A percentile compares a stretch with the other conserved stretches of the same genome.
Evolutionary conservation across 2,329 filamentous ascomycete species (phyloP).

Genomic region (Aspergillus novofumigatus): DNA sequence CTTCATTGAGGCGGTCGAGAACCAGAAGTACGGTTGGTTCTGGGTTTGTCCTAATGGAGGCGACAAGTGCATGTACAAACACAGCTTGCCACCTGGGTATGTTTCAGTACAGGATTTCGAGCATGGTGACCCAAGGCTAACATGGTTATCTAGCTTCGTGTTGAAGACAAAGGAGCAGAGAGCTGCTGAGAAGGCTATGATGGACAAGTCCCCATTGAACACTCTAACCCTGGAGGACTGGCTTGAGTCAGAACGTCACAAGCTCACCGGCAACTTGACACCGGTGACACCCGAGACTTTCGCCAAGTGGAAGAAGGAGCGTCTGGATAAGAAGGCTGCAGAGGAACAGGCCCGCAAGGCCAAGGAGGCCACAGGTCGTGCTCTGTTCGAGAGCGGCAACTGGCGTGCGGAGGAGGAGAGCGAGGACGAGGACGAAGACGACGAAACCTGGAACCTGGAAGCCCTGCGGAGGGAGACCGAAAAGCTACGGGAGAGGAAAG

Average conservation of each 20-base stretch:
- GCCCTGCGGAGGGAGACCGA: slow-evolving; percentile 83
- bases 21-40: slow-evolving; percentile 99
- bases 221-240: slow-evolving; percentile 97
- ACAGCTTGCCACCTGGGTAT: slow-evolving; percentile 89
- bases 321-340: slow-evolving; percentile 90
- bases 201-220: slow-evolving; percentile 93
- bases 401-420: slow-evolving; percentile 69
- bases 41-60: slow-evolving; percentile 96
- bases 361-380: slow-evolving; percentile 92
- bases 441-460: slow-evolving; percentile 69
- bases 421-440: slow-evolving; percentile 57
- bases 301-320: slow-evolving; percentile 94
- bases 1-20: slow-evolving; percentile 96
- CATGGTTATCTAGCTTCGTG: slow-evolving; percentile 65
- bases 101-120: slow-evolving; percentile 33
- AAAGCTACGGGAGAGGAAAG: slow-evolving; percentile 65
- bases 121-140: slow-evolving; percentile 8
- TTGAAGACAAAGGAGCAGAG: slow-evolving; percentile 97
- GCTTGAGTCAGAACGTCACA: slow-evolving; percentile 91
- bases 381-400: slow-evolving; percentile 93
- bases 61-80: slow-evolving; percentile 98
- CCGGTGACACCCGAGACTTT: slow-evolving; percentile 92
- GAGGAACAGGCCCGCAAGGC: slow-evolving; percentile 85
- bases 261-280: slow-evolving; percentile 84
- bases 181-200: slow-evolving; percentile 87